Evolutionary conservation across 306 rosid genomes (phyloP), one percentile per base, ranked within the genome.

Genomic region (Castanospermum australe): DNA sequence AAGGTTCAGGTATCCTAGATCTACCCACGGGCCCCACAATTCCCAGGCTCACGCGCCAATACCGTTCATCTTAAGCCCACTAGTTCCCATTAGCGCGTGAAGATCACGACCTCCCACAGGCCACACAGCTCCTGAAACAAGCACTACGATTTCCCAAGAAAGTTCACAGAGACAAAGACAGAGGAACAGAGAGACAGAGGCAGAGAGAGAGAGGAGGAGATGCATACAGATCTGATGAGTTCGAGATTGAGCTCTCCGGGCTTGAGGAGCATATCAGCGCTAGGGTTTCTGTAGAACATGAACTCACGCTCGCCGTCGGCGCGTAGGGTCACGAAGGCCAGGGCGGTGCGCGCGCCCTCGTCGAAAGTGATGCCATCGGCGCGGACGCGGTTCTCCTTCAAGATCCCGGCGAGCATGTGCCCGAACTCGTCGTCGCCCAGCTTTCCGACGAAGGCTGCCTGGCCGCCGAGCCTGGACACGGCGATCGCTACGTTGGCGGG

Each of bases 281-380:
- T 94, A 2, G 97, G 98, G 75, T 94, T 94, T 30, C 98, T 84
- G 86, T 94, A 94, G 81, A 94, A 94, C 98, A 94, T 92, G 84
- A 94, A 94, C 92, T 94, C 98, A 28, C 98, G 96, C 81, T 94
- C 97, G 0, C 96, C 98, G 76, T 94, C 97, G 62, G 94, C 92
- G 88, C 94, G 94, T 51, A 94, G 85, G 5, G 98, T 94, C 6
- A 94, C 98, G 81, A 94, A 92, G n/a, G 98, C 98, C 59, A 92
- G 56, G 14, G 98, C 98, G 2, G 98, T 94, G 20, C 98, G 86
- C 0, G 98, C 96, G 12, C 97, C 98, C 7, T 82, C 22, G 62
- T 94, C 98, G 68, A 94, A 94, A 25, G 64, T 71, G 71, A 94
- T 90, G 1, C 97, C 98, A 0, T 82, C 84, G 8, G 81, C 81